Evolutionary conservation across 257 asterid genomes (phyloP).

Genomic region (Solanum chilense): DNA sequence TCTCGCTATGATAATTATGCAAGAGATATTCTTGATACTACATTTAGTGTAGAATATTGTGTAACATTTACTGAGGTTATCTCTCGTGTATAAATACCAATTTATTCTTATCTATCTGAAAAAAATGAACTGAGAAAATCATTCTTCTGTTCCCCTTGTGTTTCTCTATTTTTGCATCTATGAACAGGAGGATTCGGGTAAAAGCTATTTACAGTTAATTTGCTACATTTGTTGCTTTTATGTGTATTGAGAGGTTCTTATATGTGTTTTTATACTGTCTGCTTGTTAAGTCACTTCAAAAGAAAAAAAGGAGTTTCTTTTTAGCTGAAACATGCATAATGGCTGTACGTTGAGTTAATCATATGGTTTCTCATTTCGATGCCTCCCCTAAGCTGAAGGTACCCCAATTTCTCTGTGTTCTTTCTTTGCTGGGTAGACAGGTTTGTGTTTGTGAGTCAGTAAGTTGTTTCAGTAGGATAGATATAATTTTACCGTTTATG

Average conservation of each 20-base stretch:
- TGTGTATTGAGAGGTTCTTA: background rate
- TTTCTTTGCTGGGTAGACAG: background rate
- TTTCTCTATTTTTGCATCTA: background rate
- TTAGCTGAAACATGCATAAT: background rate
- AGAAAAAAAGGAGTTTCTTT: background rate
- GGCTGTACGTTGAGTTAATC: background rate
- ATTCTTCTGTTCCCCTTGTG: background rate
- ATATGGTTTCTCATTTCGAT: background rate
- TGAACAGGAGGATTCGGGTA: background rate
- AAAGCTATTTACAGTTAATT: background rate
- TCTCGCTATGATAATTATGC: background rate
- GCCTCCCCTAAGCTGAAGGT: background rate
- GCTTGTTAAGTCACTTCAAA: background rate
- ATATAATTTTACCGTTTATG: background rate
- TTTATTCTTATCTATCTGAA: background rate
- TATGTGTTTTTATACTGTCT: background rate
- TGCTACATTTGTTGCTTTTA: background rate
- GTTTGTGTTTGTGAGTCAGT: background rate
- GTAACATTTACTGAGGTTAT: background rate
- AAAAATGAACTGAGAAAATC: background rate
- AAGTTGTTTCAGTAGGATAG: background rate
- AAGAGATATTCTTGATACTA: background rate
- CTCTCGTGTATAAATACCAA: background rate
- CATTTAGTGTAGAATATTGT: background rate
- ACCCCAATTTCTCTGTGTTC: background rate